Percentiles rank a stretch among this genome's conserved stretches.
Conservation (phyloP, 768 basidiomycete species). For the Ramaria sp. region DNA sequence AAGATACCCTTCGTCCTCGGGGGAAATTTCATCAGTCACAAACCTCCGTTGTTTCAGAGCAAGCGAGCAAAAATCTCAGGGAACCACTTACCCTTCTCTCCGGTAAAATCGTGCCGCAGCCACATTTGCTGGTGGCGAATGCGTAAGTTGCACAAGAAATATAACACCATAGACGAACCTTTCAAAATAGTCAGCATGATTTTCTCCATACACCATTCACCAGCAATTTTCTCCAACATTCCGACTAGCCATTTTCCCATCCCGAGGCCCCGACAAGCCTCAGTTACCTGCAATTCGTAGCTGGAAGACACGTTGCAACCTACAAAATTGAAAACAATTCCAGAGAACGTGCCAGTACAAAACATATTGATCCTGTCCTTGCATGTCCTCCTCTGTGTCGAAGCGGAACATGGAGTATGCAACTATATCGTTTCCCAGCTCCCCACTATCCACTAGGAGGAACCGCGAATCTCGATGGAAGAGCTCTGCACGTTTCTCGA, state of each 20-base stretch:
- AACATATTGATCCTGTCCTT: conserved; percentile 30
- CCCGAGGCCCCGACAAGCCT: conserved; percentile 35
- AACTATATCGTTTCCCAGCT: conserved; percentile 20
- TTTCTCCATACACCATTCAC: conserved; percentile 49
- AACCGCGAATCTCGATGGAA: conserved; percentile 53
- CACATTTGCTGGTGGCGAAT: conserved; percentile 28
- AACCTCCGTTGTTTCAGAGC: conserved; percentile 30
- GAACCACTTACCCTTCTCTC: conserved; percentile 35
- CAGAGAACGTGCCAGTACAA: conserved; percentile 54
- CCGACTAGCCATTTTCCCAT: conserved; percentile 47
- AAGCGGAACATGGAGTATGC: conserved; percentile 60
- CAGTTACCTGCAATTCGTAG: conserved; percentile 65
- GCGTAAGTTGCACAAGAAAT: conserved; percentile 1
- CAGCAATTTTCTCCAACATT: conserved; percentile 38
- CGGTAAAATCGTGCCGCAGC: conserved; percentile 42
- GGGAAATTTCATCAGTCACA: conserved; percentile 39
- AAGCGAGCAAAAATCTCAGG: background rate
- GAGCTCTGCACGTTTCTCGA: conserved; percentile 44
- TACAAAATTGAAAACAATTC: background rate
- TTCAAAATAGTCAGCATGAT: conserved; percentile 68
- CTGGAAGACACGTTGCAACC: conserved; percentile 24
- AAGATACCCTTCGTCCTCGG: conserved; percentile 18
- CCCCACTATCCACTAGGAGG: conserved; percentile 28
- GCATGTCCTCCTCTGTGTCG: conserved; percentile 41
- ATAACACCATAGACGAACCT: conserved; percentile 28